A percentile compares a stretch with the other conserved stretches of the same genome.
These are phyloP conservation scores for Jacaranda mimosifolia DNA, from an alignment of 257 asterid species.

Conservation along the genomic window DNA sequence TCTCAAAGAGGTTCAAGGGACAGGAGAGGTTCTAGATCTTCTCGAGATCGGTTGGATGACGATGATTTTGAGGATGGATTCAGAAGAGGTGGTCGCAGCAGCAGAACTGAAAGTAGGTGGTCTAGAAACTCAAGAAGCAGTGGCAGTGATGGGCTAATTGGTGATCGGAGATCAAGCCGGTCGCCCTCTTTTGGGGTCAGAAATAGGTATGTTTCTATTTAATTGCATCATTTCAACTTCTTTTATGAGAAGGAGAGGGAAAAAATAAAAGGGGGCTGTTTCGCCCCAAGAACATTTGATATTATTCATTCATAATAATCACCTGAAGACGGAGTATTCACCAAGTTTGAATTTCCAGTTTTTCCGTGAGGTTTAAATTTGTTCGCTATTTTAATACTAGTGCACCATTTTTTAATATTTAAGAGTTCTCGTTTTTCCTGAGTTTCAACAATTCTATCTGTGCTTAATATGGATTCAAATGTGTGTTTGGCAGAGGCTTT, in stretches of 20 bases:
- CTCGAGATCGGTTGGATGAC: constrained; percentile 63
- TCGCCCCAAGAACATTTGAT: background rate
- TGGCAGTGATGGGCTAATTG: constrained; percentile 82
- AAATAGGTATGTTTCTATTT: constrained; percentile 53
- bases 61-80: constrained; percentile 44
- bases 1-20: constrained; percentile 69
- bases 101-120: constrained; percentile 53
- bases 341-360: no score
- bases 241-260: background rate
- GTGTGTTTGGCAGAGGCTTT: constrained; percentile 53
- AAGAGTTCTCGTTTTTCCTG: no score
- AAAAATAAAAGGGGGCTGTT: no score
- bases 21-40: constrained; percentile 66
- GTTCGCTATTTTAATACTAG: no score
- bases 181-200: constrained; percentile 64
- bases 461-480: constrained; percentile 8
- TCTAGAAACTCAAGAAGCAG: constrained; percentile 57
- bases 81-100: constrained; percentile 51
- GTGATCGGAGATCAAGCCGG: constrained; percentile 59
- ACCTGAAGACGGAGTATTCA: no score
- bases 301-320: no score
- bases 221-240: background rate
- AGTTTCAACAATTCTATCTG: no score
- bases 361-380: no score
- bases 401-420: no score